Conservation (phyloP, 257 asterid genomes). For the Oldenlandia corymbosa region DNA sequence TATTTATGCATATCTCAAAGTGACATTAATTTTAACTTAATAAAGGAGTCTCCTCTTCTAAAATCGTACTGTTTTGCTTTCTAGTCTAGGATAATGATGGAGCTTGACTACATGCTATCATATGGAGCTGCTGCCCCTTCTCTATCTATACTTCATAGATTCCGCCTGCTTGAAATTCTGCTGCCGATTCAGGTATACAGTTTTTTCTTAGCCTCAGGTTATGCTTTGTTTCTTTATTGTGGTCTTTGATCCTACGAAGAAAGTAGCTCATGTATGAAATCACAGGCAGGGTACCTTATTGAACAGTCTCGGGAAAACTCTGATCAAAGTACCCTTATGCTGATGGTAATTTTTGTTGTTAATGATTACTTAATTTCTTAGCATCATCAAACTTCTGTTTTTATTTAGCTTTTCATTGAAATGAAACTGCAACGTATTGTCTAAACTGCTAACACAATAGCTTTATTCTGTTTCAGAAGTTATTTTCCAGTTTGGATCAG, state of each 20-base stretch:
- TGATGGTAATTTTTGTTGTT: conserved; percentile 54
- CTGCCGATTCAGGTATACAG: conserved; percentile 78
- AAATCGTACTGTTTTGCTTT: conserved; percentile 7
- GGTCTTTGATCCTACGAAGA: neutral
- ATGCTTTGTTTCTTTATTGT: conserved; percentile 4
- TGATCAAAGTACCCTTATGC: conserved; percentile 44
- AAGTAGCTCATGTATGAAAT: conserved; percentile 11
- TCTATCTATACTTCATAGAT: conserved; percentile 61
- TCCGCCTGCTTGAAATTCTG: conserved; percentile 56
- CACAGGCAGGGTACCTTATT: conserved; percentile 71
- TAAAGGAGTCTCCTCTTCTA: neutral
- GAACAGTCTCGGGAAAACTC: conserved; percentile 36
- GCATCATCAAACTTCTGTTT: neutral
- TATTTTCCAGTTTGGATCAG: conserved; percentile 72
- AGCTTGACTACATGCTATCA: conserved; percentile 81
- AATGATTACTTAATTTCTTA: neutral
- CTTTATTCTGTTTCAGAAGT: conserved; percentile 47
- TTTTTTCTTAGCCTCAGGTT: conserved; percentile 15
- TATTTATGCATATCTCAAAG: neutral
- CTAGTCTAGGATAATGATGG: conserved; percentile 72
- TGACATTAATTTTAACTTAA: neutral
- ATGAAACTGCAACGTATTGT: neutral
- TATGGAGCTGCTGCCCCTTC: conserved; percentile 96
- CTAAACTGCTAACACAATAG: conserved; percentile 8
- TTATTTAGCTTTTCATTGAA: neutral